Conservation (phyloP, 2,329 filamentous ascomycete genomes). For the Aspergillus sp. region DNA sequence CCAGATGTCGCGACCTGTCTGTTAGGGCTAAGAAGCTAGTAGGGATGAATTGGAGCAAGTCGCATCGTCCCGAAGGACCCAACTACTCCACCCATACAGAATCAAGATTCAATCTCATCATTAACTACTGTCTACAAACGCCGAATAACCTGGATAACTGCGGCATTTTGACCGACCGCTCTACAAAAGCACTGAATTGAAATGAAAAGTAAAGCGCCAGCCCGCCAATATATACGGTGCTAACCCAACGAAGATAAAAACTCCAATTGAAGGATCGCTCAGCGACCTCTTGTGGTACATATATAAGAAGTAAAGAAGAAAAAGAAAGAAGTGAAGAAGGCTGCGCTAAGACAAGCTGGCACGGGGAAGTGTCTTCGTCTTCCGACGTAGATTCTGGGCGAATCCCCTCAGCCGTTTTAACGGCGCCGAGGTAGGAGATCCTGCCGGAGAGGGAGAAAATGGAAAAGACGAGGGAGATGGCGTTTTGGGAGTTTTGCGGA, state of each 20-base stretch:
- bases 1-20: not conserved
- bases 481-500: not conserved
- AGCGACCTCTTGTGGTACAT: constrained; percentile 9
- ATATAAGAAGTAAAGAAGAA: not conserved
- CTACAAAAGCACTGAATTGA: not conserved
- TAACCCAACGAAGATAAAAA: not conserved
- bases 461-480: not conserved
- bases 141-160: not conserved
- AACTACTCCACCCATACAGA: not conserved
- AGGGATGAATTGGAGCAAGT: not conserved
- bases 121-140: not conserved
- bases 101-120: not conserved
- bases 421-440: not conserved
- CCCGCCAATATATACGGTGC: not conserved
- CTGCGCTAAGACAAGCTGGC: constrained; percentile 4
- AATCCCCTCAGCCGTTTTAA: constrained; percentile 6
- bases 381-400: constrained; percentile 5
- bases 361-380: constrained; percentile 7
- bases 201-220: not conserved
- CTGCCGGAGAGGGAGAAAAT: not conserved
- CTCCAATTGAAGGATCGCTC: not conserved
- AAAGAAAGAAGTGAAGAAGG: constrained; percentile 4
- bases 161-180: not conserved
- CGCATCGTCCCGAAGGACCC: no score
- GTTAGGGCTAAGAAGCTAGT: not conserved